Evolutionary conservation across 1,139 yeast genomes (phyloP).

Genomic region (Pichia norvegensis): DNA sequence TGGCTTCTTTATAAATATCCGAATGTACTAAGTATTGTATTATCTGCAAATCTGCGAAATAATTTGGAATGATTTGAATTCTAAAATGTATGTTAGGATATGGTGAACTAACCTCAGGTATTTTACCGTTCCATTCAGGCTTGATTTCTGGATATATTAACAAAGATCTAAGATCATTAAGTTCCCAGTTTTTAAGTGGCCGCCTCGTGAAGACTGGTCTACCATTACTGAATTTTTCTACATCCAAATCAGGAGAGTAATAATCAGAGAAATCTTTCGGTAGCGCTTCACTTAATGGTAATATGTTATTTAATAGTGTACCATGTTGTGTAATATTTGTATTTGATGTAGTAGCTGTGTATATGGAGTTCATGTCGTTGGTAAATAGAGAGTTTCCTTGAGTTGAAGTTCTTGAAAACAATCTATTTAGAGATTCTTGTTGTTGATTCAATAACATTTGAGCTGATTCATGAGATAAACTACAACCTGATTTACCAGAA

Average conservation of each 20-base stretch:
- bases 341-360: conserved; percentile 15
- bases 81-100: conserved; percentile 26
- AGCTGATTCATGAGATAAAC: conserved; percentile 14
- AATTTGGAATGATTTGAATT: conserved; percentile 42
- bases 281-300: conserved; percentile 33
- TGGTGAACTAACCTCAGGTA: conserved; percentile 37
- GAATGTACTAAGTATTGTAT: conserved; percentile 42
- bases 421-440: conserved; percentile 11
- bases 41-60: conserved; percentile 41
- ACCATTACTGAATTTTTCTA: conserved; percentile 45
- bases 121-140: conserved; percentile 45
- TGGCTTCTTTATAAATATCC: conserved; percentile 53
- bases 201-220: conserved; percentile 55
- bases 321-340: not conserved
- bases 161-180: conserved; percentile 56
- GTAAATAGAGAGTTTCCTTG: conserved; percentile 17
- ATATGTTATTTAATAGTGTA: conserved; percentile 7
- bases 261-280: conserved; percentile 44
- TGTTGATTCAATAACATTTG: conserved; percentile 14
- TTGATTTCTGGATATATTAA: conserved; percentile 41
- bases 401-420: conserved; percentile 10
- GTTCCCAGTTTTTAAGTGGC: conserved; percentile 53
- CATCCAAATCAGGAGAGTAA: conserved; percentile 47
- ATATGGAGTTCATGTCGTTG: conserved; percentile 15
- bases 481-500: conserved; percentile 18